phyloP scores from a whole-genome alignment of 495 filamentous ascomycete species.

The Platismatia glauca region DNA sequence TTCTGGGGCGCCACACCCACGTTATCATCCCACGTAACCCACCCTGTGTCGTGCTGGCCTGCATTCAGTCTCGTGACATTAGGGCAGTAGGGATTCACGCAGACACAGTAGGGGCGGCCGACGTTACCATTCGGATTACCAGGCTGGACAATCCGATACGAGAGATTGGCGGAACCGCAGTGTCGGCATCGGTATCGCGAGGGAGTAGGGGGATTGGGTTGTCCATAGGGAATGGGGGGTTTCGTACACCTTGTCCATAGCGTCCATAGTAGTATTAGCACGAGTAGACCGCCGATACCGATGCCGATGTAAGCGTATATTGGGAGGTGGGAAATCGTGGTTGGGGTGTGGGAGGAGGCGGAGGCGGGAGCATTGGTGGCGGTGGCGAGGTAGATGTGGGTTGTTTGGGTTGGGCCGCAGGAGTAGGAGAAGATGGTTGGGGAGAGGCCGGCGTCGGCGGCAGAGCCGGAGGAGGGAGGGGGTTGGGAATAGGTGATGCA shows the following conservation, averaged over 20 bases:
- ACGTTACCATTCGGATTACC: not conserved
- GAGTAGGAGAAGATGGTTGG: slow-evolving; percentile 14
- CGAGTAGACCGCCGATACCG: slow-evolving; percentile 8
- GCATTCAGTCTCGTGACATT: not conserved
- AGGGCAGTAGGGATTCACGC: not conserved
- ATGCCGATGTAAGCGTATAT: slow-evolving; percentile 10
- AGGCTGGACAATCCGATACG: not conserved
- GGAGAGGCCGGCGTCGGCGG: slow-evolving; percentile 3
- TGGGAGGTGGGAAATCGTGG: slow-evolving; percentile 5
- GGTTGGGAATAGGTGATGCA: slow-evolving; percentile 13
- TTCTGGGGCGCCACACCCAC: not conserved
- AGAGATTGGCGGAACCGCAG: slow-evolving; percentile 1
- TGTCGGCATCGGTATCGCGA: slow-evolving; percentile 8
- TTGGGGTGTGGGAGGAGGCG: slow-evolving; percentile 1
- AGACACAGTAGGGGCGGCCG: slow-evolving; percentile 9
- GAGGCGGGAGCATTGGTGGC: slow-evolving; percentile 12
- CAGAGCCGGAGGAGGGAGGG: slow-evolving; percentile 12
- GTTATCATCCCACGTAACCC: slow-evolving; percentile 11
- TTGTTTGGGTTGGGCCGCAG: slow-evolving; percentile 13
- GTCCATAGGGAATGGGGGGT: too few species aligned
- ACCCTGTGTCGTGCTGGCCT: not conserved
- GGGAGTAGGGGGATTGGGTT: not conserved
- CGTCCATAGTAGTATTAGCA: not conserved
- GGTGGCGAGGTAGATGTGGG: slow-evolving; percentile 9
- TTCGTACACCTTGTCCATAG: not conserved